Conservation (phyloP, 2,329 filamentous ascomycete species). For the Zasmidium angulare region DNA sequence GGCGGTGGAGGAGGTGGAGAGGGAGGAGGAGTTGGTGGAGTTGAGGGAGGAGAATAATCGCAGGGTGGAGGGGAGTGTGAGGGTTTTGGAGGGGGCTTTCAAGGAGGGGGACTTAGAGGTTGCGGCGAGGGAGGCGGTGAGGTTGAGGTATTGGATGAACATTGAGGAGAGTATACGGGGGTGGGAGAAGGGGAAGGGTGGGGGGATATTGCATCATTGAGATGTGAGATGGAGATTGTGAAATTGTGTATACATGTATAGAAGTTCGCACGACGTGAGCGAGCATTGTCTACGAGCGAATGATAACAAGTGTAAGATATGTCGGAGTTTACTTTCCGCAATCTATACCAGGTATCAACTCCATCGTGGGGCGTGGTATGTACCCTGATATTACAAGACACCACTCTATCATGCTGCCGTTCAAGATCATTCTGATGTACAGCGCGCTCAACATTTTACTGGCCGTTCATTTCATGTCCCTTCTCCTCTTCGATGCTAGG, state of each 20-base stretch:
- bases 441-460: slow-evolving; percentile 7
- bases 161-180: slow-evolving; percentile 75
- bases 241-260: background rate
- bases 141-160: slow-evolving; percentile 87
- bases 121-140: slow-evolving; percentile 71
- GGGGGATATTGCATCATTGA: slow-evolving; percentile 32
- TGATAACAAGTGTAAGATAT: no score
- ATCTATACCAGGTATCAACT: background rate
- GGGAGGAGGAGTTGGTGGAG: slow-evolving; percentile 62
- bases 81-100: slow-evolving; percentile 64
- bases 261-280: no score
- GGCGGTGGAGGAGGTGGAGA: slow-evolving; percentile 58
- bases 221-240: background rate
- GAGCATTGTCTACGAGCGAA: no score
- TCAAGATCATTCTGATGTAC: background rate
- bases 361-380: background rate
- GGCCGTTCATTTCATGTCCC: slow-evolving; percentile 13
- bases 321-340: no score
- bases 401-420: background rate
- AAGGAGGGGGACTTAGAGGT: slow-evolving; percentile 61
- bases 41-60: slow-evolving; percentile 66
- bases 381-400: background rate
- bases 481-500: slow-evolving; percentile 21
- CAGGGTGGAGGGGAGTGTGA: slow-evolving; percentile 65
- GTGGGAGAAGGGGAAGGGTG: slow-evolving; percentile 75